phyloP scores from a whole-genome alignment of 176 grass and related monocot genomes.

The Bolboschoenus planiculmis region DNA sequence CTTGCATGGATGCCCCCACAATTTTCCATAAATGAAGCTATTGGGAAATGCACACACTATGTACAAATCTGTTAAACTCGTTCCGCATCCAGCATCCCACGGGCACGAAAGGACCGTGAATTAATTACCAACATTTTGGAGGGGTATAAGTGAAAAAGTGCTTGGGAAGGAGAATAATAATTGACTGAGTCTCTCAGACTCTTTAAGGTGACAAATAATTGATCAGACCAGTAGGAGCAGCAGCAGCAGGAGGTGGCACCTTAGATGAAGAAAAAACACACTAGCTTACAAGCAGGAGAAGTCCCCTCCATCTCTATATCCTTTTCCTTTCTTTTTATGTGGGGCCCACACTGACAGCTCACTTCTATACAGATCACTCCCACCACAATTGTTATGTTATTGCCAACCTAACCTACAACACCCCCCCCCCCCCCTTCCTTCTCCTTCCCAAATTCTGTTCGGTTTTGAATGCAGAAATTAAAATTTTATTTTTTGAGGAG shows the following conservation, averaged over 20 bases:
- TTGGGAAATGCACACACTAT: no score
- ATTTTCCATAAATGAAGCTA: conserved; percentile 9
- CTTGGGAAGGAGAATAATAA: neutral
- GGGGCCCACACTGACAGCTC: conserved; percentile 11
- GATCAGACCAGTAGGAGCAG: neutral
- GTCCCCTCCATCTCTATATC: neutral
- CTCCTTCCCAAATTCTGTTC: neutral
- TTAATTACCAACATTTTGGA: neutral
- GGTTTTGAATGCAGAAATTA: neutral
- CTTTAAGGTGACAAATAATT: conserved; percentile 8
- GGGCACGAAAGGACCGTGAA: neutral
- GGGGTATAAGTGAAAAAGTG: neutral
- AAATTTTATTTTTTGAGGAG: neutral
- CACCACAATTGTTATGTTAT: neutral
- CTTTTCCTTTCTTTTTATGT: conserved; percentile 2
- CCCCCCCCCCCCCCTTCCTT: no score
- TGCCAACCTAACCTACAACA: neutral
- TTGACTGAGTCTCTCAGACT: neutral
- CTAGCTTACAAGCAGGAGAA: conserved; percentile 1
- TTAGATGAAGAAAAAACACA: neutral
- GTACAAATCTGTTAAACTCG: neutral
- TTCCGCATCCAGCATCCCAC: neutral
- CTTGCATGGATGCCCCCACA: neutral
- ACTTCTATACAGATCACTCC: neutral
- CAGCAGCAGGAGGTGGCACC: neutral